Evolutionary conservation across 192 early-diverging fungal species (phyloP), one percentile per base, ranked within the genome.

Genomic region (Geosiphon pyriformis): DNA sequence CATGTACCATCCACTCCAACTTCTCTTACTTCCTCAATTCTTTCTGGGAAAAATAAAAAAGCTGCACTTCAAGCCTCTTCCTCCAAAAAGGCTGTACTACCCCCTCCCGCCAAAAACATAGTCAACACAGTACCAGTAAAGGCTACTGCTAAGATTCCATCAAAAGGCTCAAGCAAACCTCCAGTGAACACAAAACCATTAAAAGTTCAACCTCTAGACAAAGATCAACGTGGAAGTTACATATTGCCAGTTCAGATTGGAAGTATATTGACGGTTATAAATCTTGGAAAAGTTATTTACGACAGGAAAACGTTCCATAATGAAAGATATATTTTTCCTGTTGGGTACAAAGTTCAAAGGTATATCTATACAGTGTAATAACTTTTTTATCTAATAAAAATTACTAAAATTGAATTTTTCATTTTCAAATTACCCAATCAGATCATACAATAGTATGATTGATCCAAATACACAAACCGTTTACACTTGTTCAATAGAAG

Each of bases 271-370:
- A 88, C 80, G 6, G 63, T 93, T 27, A 57, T 82, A 15, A 47
- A 22, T 54, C 75, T 92, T 27, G 92, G 92, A 32, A 63, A 33
- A 1, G 76, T 94, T 27, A 72, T 87, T 1, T 78, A 66, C 49
- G 82, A 89, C 65, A 76, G 78, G 11, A 50, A 77, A 50, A 68
- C 74, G 0, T 94, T 83, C 71, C 91, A 94, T 70, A 88, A 76
- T 62, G 88, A 92, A 61, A 79, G 90, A 47, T 90, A 94, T 69
- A 90, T 94, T 30, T 94, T 76, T 72, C 92, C 92, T 0, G 77
- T 92, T 17, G 91, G 91, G 18, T 94, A 90, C 73, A 80, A 70
- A n/a, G 78, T 82, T 6, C 73, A 80, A 65, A 77, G 72, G 67
- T 82, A 69, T 12, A 22, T 35, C 72, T n/a, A n/a, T n/a, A n/a